Evolutionary conservation across 2,329 filamentous ascomycete genomes (phyloP), one percentile per base, ranked within the genome.

Genomic region (Ophiobolus disseminans): DNA sequence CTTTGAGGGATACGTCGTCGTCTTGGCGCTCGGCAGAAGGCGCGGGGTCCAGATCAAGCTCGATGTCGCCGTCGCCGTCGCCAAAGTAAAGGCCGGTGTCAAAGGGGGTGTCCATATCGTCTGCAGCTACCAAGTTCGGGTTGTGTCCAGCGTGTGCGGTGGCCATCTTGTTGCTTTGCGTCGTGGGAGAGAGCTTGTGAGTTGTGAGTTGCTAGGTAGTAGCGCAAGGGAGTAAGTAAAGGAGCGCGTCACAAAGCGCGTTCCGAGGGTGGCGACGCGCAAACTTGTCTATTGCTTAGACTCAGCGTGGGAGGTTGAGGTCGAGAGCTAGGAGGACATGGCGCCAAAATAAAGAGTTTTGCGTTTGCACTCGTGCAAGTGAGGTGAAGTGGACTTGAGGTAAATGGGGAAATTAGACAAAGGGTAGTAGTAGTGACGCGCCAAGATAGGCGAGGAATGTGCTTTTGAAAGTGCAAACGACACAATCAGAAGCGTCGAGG

Each of bases 21-120:
- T 70, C 67, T 22, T 60, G 47, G 4, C 36, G 13, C 7, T 51
- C 35, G 8, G 48, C 40, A 11, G 62, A 54, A 28, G 54, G 57
- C 42, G 58, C 56, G 22, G 63, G 56, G 10, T 66, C 69, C 72
- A 50, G 80, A 57, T 85, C 83, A 51, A 86, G 76, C 57, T 87
- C 84, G 51, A 87, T 83, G 48, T 84, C 82, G 45, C 82, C 80
- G 48, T 84, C 82, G 45, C 82, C 80, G 45, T 84, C 80, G 41
- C 75, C 76, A 43, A 81, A 78, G 34, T 68, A 69, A 37, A 73
- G 58, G 26, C 70, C 77, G 47, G 70, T 62, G 19, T 78, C 76
- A 32, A 80, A 75, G 61, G 81, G 75, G 62, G 86, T 75, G 54
- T 84, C 81, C 82, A 84, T 84, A 45, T 77, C 77, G 40, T 75